Base-by-base conservation (phyloP, 225 moss, liverwort and hornwort genomes). In the Sphagnum contortum region DNA sequence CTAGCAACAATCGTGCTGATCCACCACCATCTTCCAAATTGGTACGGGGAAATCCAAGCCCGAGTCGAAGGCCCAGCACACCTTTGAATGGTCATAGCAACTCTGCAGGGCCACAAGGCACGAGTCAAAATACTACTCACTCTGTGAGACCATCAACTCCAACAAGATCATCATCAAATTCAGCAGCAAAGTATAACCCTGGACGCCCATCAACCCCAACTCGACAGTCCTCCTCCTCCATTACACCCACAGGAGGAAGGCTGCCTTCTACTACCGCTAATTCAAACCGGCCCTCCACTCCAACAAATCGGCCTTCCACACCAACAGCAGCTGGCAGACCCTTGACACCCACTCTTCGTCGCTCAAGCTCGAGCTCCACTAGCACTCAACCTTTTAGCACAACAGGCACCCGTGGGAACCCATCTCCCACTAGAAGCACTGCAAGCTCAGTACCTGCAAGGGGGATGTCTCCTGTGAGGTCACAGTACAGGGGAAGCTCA, bases 401-500 rank as follows among this genome's bases (percentile, higher is more conserved):
- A 29, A 29, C 29, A 29, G 29, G 0, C 29, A 29, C 29, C 29
- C 29, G 29, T 29, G 48, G 70, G 63, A 78, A 76, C 13, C 71
- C 85, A 0, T 85, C 85, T 48, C 85, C 81, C 0, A 71, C 76
- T 0, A 49, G 78, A 44, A 78, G 80, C 70, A 80, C 81, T 4
- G 77, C 74, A 45, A 74, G 79, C 69, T 72, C 70, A 47, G 74
- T 69, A 48, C 66, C 73, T 48, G 53, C 77, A 10, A 57, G 78
- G 60, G 74, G 78, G 6, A 2, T 52, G 3, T 78, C 78, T 3
- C 81, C 81, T 3, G 77, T 67, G 10, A 67, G 74, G 48, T 50
- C 64, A 2, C 12, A 57, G 57, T 68, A 70, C 55, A 66, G 70
- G 1, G 82, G 78, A 2, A 61, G 58, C 12, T 78, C 78, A 44